Conservation (phyloP, 805 yeast genomes). For the Geotrichum ghanense region DNA sequence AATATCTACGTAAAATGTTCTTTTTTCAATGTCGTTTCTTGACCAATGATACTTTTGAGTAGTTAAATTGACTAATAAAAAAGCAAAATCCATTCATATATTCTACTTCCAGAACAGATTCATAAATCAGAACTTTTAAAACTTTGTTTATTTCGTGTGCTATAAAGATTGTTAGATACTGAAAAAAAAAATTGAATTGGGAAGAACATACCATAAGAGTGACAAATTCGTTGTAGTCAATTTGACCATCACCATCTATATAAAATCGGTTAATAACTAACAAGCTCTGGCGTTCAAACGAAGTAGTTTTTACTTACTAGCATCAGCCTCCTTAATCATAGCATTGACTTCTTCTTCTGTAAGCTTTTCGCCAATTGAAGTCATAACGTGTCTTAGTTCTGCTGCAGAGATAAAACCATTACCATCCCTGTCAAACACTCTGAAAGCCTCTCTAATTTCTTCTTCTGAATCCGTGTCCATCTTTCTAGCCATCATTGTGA, state of each 20-base stretch:
- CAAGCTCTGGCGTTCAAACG: neutral
- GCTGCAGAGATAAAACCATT: constrained; percentile 96
- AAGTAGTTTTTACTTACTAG: constrained; percentile 33
- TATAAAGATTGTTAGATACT: neutral
- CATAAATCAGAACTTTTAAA: neutral
- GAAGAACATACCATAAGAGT: constrained; percentile 42
- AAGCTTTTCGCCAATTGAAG: constrained; percentile 94
- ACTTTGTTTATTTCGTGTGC: neutral
- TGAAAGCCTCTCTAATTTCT: constrained; percentile 94
- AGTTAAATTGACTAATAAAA: neutral
- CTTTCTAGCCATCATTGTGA: constrained; percentile 83
- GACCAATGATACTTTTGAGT: too few species aligned
- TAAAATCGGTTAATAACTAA: neutral
- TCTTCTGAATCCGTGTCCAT: constrained; percentile 96
- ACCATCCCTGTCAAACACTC: constrained; percentile 87
- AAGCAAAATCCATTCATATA: neutral
- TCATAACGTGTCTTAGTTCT: constrained; percentile 91
- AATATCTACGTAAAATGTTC: too few species aligned
- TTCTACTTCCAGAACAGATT: neutral
- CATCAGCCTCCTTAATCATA: constrained; percentile 92
- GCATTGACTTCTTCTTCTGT: constrained; percentile 96
- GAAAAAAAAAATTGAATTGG: neutral
- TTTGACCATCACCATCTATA: constrained; percentile 77
- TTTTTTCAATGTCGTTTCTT: too few species aligned
- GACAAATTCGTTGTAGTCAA: constrained; percentile 93